Evolutionary conservation across 2,329 filamentous ascomycete species (phyloP).

Genomic region (Colletotrichum graminicola): DNA sequence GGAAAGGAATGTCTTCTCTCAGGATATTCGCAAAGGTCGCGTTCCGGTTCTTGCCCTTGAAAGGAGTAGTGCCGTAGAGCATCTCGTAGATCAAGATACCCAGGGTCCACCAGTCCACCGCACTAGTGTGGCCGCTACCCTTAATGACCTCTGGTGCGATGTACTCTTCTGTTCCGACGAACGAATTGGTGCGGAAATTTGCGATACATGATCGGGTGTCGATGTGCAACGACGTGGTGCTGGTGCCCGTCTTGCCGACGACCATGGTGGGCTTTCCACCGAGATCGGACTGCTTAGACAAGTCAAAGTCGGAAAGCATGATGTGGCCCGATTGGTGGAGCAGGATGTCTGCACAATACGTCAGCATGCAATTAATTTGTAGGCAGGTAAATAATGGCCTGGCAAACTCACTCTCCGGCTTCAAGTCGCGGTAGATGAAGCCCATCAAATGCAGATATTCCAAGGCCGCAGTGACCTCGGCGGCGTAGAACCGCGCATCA

Average conservation of each 20-base stretch:
- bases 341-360: conserved; percentile 78
- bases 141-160: conserved; percentile 99
- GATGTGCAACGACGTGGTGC: conserved; percentile 90
- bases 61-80: conserved; percentile 97
- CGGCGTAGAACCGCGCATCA: conserved; percentile 95
- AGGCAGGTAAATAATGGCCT: neutral
- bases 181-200: conserved; percentile 98
- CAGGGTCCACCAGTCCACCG: conserved; percentile 99
- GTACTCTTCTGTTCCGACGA: conserved; percentile 98
- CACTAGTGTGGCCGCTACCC: conserved; percentile 96
- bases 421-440: conserved; percentile 98
- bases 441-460: conserved; percentile 99
- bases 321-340: conserved; percentile 99
- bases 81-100: conserved; percentile 99
- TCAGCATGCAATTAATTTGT: conserved; percentile 39
- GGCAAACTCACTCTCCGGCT: conserved; percentile 87
- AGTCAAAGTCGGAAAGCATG: conserved; percentile 98
- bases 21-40: conserved; percentile 98
- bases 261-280: conserved; percentile 99
- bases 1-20: conserved; percentile 94
- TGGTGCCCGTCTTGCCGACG: conserved; percentile 87
- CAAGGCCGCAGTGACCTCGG: conserved; percentile 94
- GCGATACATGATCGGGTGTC: conserved; percentile 98
- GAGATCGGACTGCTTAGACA: conserved; percentile 96
- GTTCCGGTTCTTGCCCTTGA: conserved; percentile 99